Base-by-base conservation (phyloP, 441 rosid genomes). In the Populus hybrid region DNA sequence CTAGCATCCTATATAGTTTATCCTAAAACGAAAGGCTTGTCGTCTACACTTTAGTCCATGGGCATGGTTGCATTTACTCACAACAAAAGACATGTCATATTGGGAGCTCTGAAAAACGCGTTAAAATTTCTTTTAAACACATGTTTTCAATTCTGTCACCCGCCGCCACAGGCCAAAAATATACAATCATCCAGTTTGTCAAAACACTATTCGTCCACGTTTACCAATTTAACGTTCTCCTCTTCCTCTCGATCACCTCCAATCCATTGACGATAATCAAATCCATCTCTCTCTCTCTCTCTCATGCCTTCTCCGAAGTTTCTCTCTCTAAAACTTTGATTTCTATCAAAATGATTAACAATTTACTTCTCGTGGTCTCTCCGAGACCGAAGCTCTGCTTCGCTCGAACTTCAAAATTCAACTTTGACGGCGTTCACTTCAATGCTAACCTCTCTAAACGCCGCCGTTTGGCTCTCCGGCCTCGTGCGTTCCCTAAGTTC, bases 281-380 rank as follows among this genome's bases (percentile, higher is more conserved):
- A 14, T 7, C 32, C 5, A 6, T 5, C 57, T 46, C 20, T 46
- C 57, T 46, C 57, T 46, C 57, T 36, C 70, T 67, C 18, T 16
- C 71, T 68, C 26, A 26, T 61, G 11, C 2, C 24, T 30, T 38
- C 36, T 21, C 24, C 34, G 28, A 12, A 5, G 20, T 42, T 14
- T 40, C 10, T 38, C 73, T 67, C 63, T 32, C 68, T 23, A 76
- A 10, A 9, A n/a, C n/a, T 61, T 21, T 11, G 18, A 50, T 50
- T 21, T 21, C 28, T 18, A n/a, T 26, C 1, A 50, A 71, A 80
- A 90, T 89, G 95, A 82, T 91, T 76, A 81, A 73, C 72, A 81
- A 87, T 84, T 73, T 89, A 36, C 86, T 90, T 46, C 83, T 87
- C 42, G 38, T 87, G 54, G 67, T 89, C 57, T 78, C 86, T 3